Evolutionary conservation across 2,329 filamentous ascomycete species (phyloP).

Genomic region (Teratosphaeria epicoccoides): DNA sequence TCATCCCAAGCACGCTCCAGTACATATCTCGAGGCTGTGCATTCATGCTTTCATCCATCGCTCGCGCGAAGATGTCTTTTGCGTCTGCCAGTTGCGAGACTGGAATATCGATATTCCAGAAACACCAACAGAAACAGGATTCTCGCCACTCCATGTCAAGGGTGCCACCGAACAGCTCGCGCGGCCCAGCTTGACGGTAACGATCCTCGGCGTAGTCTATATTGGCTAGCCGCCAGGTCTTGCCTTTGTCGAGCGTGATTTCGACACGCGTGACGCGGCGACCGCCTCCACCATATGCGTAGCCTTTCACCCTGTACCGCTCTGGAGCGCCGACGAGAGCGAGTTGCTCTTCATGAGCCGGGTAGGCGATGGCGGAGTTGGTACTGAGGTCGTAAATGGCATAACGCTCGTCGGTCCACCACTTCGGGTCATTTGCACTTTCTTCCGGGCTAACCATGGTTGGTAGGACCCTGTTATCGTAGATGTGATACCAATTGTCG

Average conservation of each 20-base stretch:
- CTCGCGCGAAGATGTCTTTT: conserved; percentile 67
- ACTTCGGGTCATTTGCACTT: conserved; percentile 59
- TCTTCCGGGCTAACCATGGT: conserved; percentile 77
- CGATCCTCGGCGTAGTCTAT: conserved; percentile 77
- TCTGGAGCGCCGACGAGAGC: conserved; percentile 37
- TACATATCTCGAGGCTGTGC: conserved; percentile 88
- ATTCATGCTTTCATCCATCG: conserved; percentile 85
- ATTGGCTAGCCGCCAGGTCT: conserved; percentile 65
- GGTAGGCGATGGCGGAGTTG: conserved; percentile 73
- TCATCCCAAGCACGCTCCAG: conserved; percentile 92
- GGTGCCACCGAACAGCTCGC: conserved; percentile 61
- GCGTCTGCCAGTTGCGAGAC: conserved; percentile 51
- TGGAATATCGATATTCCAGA: conserved; percentile 67
- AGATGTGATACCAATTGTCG: conserved; percentile 92
- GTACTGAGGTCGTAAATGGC: conserved; percentile 86
- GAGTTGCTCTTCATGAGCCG: conserved; percentile 64
- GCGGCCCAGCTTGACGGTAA: conserved; percentile 57
- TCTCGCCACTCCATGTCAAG: conserved; percentile 77
- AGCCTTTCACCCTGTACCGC: conserved; percentile 61
- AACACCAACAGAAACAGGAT: conserved; percentile 81
- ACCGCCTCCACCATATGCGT: conserved; percentile 85
- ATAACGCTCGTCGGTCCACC: conserved; percentile 83
- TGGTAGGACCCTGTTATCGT: conserved; percentile 82
- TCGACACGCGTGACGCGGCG: conserved; percentile 72
- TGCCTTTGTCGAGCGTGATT: conserved; percentile 71